Evolutionary conservation across 768 basidiomycete genomes (phyloP).

Genomic region (Cyclocybe cylindracea): DNA sequence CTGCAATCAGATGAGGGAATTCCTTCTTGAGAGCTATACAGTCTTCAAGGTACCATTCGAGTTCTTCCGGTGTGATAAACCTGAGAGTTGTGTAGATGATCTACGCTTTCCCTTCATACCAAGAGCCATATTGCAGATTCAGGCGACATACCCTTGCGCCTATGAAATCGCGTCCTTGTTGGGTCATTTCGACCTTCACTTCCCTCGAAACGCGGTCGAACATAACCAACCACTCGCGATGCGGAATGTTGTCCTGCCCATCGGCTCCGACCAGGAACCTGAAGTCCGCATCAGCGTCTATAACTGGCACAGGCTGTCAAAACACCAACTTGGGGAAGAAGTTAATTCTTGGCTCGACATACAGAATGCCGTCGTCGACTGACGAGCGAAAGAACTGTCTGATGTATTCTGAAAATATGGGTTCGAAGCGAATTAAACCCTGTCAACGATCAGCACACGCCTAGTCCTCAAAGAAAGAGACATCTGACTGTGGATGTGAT

Average conservation of each 20-base stretch:
- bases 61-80: constrained; percentile 50
- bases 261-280: constrained; percentile 61
- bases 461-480: not conserved
- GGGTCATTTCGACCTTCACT: constrained; percentile 51
- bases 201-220: constrained; percentile 54
- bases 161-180: constrained; percentile 61
- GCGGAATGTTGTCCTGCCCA: constrained; percentile 57
- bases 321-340: constrained; percentile 54
- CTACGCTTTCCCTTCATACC: constrained; percentile 30
- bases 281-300: constrained; percentile 1
- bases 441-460: constrained; percentile 15
- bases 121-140: not conserved
- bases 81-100: constrained; percentile 73
- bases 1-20: constrained; percentile 73
- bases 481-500: constrained; percentile 44
- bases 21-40: constrained; percentile 72
- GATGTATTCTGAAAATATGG: constrained; percentile 62
- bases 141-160: constrained; percentile 55
- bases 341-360: constrained; percentile 69
- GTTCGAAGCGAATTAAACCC: constrained; percentile 51
- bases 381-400: constrained; percentile 61
- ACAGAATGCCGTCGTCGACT: constrained; percentile 71
- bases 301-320: not conserved
- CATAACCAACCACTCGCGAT: constrained; percentile 57
- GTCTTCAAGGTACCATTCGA: constrained; percentile 72